Base-by-base conservation (phyloP, 257 asterid genomes). In the Capsicum rhomboideum region DNA sequence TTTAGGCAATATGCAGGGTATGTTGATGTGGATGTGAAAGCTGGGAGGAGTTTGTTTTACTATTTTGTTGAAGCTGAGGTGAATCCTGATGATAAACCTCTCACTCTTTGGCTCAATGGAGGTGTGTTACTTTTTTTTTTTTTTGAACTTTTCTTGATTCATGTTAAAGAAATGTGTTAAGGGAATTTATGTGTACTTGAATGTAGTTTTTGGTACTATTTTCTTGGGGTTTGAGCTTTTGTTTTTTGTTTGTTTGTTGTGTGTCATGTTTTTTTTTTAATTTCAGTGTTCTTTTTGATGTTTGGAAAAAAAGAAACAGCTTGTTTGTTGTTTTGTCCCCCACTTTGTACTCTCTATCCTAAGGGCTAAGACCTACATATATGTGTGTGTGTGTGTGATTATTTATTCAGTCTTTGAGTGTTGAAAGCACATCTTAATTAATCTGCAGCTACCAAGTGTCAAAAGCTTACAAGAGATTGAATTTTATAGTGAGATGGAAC, bases 21-120 rank as follows among this genome's bases (percentile, higher is more conserved):
- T 85, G 90, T 96, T 3, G 98, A 94, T 89, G 97, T 96, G 82
- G 98, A 96, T 91, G 68, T 89, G 77, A 92, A 88, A 67, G 87
- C 91, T 56, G 98, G 98, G 80, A 93, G 96, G 85, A 96, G 98
- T 85, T 91, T 96, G 87, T 96, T 94, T 89, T 96, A 96, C 86
- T 96, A 96, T 86, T 94, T 94, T 89, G 99, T 91, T 75, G 99
- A 96, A 89, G 98, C 99, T 88, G 95, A 84, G 13, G 86, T 87
- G 44, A 91, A 96, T 9, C 90, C 99, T 84, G 85, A 86, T 88
- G 90, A 82, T 63, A 96, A 92, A 80, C 99, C 99, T 34, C 93
- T 96, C 10, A 82, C 97, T 86, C 89, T 96, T 18, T 96, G 99
- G 99, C 96, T 96, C 81, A 96, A 96, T 93, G 99, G 99, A 93